phyloP scores from a whole-genome alignment of 2,329 filamentous ascomycete genomes.

The Sporothrix variecibatus region DNA sequence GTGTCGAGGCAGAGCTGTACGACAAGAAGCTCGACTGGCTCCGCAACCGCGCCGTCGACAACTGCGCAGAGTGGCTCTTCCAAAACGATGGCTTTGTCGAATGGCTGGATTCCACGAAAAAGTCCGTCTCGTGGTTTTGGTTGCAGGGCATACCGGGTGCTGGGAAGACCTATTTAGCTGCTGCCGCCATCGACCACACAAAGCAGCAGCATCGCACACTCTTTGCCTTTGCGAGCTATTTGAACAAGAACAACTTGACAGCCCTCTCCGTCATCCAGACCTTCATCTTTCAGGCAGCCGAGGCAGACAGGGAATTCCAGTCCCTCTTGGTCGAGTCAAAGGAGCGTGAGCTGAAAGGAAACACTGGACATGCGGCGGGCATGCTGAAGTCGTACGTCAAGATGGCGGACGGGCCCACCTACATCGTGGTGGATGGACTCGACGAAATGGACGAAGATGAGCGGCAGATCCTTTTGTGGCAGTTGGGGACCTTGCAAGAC shows the following conservation, averaged over 20 bases:
- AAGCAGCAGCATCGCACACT: slow-evolving; percentile 1
- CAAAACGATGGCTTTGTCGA: neutral
- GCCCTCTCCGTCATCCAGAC: neutral
- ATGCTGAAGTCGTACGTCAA: neutral
- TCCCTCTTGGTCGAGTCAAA: neutral
- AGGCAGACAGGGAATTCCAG: neutral
- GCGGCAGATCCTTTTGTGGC: neutral
- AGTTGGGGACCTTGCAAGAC: neutral
- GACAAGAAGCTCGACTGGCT: neutral
- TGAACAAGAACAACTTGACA: neutral
- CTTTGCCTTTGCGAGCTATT: slow-evolving; percentile 2
- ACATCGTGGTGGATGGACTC: slow-evolving; percentile 11
- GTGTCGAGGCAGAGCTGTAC: neutral
- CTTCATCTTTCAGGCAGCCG: slow-evolving; percentile 11
- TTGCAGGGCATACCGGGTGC: slow-evolving; percentile 7
- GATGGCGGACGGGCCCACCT: neutral
- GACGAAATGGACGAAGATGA: slow-evolving; percentile 9
- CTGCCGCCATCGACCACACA: neutral
- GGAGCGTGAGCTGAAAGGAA: slow-evolving; percentile 7
- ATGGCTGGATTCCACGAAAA: neutral
- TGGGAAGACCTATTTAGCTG: slow-evolving; percentile 11
- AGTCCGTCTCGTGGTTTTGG: neutral
- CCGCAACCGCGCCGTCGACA: neutral
- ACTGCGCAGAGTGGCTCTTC: slow-evolving; percentile 1
- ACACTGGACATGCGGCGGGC: neutral